Conservation (phyloP, 2,329 filamentous ascomycete genomes). For the Xylariaceae sp. region DNA sequence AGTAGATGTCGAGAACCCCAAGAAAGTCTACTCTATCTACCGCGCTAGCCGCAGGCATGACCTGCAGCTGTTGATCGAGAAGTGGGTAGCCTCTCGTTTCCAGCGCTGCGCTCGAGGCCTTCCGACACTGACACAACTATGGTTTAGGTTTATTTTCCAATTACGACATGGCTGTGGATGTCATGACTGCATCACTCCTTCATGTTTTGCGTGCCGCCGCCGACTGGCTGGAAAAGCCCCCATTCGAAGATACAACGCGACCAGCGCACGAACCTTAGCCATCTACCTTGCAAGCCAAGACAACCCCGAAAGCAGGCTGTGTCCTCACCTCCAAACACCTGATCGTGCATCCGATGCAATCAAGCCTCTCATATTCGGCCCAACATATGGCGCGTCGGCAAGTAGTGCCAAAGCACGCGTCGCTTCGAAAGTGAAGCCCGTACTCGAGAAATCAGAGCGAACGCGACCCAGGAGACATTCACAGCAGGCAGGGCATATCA, state of each 20-base stretch:
- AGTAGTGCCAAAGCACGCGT: constrained; percentile 15
- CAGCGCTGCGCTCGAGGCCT: not conserved
- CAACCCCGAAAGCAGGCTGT: constrained; percentile 67
- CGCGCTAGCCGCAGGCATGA: constrained; percentile 57
- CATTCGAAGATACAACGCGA: constrained; percentile 71
- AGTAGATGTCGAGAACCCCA: constrained; percentile 57
- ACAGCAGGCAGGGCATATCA: not conserved
- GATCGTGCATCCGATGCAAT: constrained; percentile 41
- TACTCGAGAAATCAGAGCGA: constrained; percentile 3
- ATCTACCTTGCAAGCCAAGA: constrained; percentile 77
- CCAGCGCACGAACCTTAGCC: constrained; percentile 77
- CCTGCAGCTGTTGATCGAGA: constrained; percentile 64
- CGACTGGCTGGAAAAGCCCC: constrained; percentile 63
- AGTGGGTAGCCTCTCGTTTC: constrained; percentile 38
- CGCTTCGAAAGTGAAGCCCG: constrained; percentile 1
- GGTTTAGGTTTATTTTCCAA: constrained; percentile 68
- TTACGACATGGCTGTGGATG: constrained; percentile 76
- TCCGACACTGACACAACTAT: constrained; percentile 12
- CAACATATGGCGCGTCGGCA: constrained; percentile 25
- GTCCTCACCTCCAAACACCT: constrained; percentile 44
- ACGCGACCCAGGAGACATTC: not conserved
- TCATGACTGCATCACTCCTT: constrained; percentile 64
- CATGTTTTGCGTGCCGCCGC: constrained; percentile 75
- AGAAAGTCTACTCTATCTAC: constrained; percentile 56
- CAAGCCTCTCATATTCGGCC: constrained; percentile 43